Conservation (phyloP, 768 basidiomycete species). For the Galerina marginata region DNA sequence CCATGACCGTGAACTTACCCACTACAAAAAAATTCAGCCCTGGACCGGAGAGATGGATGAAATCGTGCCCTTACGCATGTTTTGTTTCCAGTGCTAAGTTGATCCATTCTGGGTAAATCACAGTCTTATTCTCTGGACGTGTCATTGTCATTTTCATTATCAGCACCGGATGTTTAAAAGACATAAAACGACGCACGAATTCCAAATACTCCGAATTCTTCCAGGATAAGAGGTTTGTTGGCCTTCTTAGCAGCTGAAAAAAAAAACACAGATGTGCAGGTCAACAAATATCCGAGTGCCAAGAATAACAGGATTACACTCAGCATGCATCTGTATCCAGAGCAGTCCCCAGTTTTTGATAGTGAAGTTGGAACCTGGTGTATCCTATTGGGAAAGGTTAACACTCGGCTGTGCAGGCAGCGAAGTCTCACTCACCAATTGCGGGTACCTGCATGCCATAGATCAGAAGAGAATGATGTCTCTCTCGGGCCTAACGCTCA, state of each 20-base stretch:
- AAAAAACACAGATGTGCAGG: not conserved
- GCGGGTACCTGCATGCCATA: conserved; percentile 37
- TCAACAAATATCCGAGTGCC: not conserved
- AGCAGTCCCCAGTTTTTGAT: conserved; percentile 55
- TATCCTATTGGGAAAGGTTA: conserved; percentile 36
- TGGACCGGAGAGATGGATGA: not conserved
- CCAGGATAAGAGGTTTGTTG: conserved; percentile 65
- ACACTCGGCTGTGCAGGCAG: not conserved
- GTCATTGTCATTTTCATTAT: not conserved
- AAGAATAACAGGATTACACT: conserved; percentile 31
- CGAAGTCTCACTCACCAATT: conserved; percentile 30
- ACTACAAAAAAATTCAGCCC: not conserved
- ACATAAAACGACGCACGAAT: conserved; percentile 36
- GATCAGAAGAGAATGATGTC: not conserved
- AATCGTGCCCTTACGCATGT: conserved; percentile 46
- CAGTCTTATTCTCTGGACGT: conserved; percentile 50
- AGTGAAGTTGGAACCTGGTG: conserved; percentile 54
- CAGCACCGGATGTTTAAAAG: not conserved
- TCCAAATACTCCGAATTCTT: conserved; percentile 63
- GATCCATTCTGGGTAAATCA: conserved; percentile 58
- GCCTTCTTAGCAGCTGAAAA: conserved; percentile 51
- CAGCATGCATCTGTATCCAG: conserved; percentile 64
- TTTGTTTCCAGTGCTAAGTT: conserved; percentile 50
- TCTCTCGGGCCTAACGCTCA: conserved; percentile 16
- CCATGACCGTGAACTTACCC: conserved; percentile 22